Evolutionary conservation across 208 protist species (phyloP), one percentile per base, ranked within the genome.

Genomic region (Wallacemonas collosoma): DNA sequence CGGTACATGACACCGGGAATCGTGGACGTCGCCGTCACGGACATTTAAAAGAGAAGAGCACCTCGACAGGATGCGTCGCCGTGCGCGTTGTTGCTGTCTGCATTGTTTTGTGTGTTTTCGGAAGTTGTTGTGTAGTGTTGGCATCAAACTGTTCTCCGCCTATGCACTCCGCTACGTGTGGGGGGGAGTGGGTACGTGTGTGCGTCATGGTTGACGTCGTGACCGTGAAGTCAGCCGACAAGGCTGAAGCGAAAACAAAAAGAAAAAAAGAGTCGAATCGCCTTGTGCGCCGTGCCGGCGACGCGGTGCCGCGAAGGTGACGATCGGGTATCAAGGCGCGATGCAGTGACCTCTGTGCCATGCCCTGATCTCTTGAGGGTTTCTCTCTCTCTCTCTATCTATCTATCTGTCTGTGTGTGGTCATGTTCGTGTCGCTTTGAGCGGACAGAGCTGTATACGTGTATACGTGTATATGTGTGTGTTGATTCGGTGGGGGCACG

Each of bases 1-100:
- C 74, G 75, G 44, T 91, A 87, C 73, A 93, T 96, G 87, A 82
- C 79, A 11, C 68, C 77, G 8, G 82, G 79, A 17, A 81, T 96
- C 50, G 68, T 63, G 9, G 73, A 82, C 11, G 83, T 96, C 0
- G 87, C 86, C 8, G 83, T 85, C 14, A 95, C 87, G 35, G 91
- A 95, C 41, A 86, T 95, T 53, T 95, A 93, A 76, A 50, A 50
- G 12, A 50, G 12, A 50, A 50, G 45, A 12, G 45, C 26, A 26
- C 26, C 26, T 26, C 26, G 26, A 26, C 26, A 26, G 26, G 26
- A 26, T 26, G 26, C 26, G 26, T 26, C 26, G 26, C 26, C 26
- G 26, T 26, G 26, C 26, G 26, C 26, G 26, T 26, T 26, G 26
- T 26, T 26, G 26, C 26, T 26, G 26, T 26, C 26, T 26, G 26